These are phyloP conservation scores for Coemansia sp. DNA, from an alignment of 192 early-diverging fungal genomes.

Conservation along the genomic window DNA sequence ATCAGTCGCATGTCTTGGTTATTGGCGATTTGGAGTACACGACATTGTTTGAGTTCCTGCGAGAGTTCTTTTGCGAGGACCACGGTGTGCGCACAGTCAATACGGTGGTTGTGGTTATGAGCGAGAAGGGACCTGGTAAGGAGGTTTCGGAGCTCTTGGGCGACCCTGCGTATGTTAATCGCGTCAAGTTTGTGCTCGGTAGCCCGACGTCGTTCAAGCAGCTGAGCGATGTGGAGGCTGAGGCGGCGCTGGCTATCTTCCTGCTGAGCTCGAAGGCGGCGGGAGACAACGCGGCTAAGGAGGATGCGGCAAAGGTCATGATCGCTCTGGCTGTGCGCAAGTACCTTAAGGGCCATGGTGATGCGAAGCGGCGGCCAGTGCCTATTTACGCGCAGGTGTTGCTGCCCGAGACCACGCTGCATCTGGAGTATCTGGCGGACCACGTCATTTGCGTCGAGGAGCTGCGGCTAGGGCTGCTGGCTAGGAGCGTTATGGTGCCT, in stretches of 20 bases:
- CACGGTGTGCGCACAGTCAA: slow-evolving; percentile 66
- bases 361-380: slow-evolving; percentile 14
- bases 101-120: slow-evolving; percentile 68
- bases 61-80: slow-evolving; percentile 79
- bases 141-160: slow-evolving; percentile 57
- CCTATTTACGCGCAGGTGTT: slow-evolving; percentile 62
- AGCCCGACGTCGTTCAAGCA: slow-evolving; percentile 59
- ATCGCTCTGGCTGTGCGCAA: slow-evolving; percentile 69
- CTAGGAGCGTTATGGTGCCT: slow-evolving; percentile 66
- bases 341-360: slow-evolving; percentile 47
- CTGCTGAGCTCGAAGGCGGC: slow-evolving; percentile 59
- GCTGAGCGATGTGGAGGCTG: slow-evolving; percentile 56
- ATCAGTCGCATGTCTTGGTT: slow-evolving; percentile 62
- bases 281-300: slow-evolving; percentile 49
- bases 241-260: slow-evolving; percentile 61
- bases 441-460: slow-evolving; percentile 72
- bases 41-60: slow-evolving; percentile 64
- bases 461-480: slow-evolving; percentile 66
- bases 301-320: slow-evolving; percentile 72
- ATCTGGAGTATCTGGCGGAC: slow-evolving; percentile 71
- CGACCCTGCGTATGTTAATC: slow-evolving; percentile 67
- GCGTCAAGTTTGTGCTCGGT: slow-evolving; percentile 71
- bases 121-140: slow-evolving; percentile 57
- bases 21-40: slow-evolving; percentile 64
- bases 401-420: slow-evolving; percentile 67